A percentile compares a stretch with the other conserved stretches of the same genome.
These are phyloP conservation scores for Lonicera japonica DNA, from an alignment of 129 eudicot genomes.

Conservation along the genomic window DNA sequence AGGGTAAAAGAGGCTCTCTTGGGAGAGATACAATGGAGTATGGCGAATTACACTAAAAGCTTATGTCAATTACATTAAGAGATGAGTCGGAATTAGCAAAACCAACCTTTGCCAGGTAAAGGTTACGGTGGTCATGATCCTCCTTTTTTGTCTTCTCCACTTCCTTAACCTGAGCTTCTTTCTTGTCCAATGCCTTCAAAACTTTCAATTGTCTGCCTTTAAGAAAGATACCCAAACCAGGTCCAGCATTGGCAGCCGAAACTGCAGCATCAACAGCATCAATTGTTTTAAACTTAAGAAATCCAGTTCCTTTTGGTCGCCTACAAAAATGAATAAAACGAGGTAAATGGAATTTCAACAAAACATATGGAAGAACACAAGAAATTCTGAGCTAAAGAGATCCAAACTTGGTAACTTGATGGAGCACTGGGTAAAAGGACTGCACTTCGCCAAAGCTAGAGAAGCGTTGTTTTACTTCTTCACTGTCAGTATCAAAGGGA, in stretches of 20 bases:
- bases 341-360: neutral
- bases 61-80: too few relatives aligned
- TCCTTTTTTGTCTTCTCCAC: conserved; percentile 64
- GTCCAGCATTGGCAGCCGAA: conserved; percentile 58
- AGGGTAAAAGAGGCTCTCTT: too few relatives aligned
- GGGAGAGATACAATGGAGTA: too few relatives aligned
- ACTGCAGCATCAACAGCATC: conserved; percentile 79
- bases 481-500: conserved; percentile 68
- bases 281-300: conserved; percentile 66
- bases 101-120: conserved; percentile 78
- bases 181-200: conserved; percentile 79
- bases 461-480: conserved; percentile 84
- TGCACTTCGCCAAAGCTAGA: conserved; percentile 77
- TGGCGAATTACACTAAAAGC: too few relatives aligned
- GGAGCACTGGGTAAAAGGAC: conserved; percentile 81
- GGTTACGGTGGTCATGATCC: conserved; percentile 79
- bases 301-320: conserved; percentile 95
- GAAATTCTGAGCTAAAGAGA: conserved; percentile 3
- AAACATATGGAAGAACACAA: neutral
- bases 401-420: conserved; percentile 71
- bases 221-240: conserved; percentile 69
- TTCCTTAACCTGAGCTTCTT: conserved; percentile 73
- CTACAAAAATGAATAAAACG: conserved; percentile 33
- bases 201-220: conserved; percentile 86
- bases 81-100: too few relatives aligned